Evolutionary conservation across 208 protist species (phyloP), one percentile per base, ranked within the genome.

Genomic region (Crithidia bombi): DNA sequence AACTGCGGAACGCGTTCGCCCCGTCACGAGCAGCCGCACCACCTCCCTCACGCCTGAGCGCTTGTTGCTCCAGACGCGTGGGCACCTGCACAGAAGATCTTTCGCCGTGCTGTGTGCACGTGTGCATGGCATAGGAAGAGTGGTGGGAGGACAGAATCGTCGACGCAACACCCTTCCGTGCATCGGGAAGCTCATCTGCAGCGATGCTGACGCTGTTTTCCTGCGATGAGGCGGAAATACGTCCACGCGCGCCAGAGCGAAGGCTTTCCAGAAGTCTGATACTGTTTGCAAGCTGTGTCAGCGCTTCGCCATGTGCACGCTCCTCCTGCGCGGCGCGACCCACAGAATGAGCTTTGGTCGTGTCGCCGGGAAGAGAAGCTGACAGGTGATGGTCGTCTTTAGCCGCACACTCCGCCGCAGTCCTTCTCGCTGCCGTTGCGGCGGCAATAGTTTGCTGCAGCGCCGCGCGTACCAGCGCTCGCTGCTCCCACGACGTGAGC

Each of bases 1-100:
- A 51, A 44, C 75, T 81, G 14, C 58, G 71, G 33, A 71, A 65
- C 15, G 57, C 63, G 10, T 41, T 56, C 0, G 26, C 36, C 19
- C 39, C 46, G 33, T 49, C 64, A 11, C 9, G 44, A 12, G 7
- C 2, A 5, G 14, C 23, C 25, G 33, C 15, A 56, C 3, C 55
- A 25, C 62, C 38, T 35, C 23, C 52, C 43, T 55, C 39, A 12
- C 32, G 11, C 38, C 38, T 43, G 10, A 17, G 10, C 38, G 14
- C 14, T 14, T 43, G 38, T 36, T 30, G 7, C 50, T 33, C 28
- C 50, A 6, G 50, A 23, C 36, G 50, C 23, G n/a, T 23, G 1
- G 12, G 35, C 19, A 11, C 21, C 21, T 30, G 14, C 6, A 23
- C 6, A 32, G 54, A 9, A 19, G 23, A 2, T 15, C 28, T 30